phyloP scores from a whole-genome alignment of 1,139 yeast genomes.

The Geotrichum citri-aurantii region DNA sequence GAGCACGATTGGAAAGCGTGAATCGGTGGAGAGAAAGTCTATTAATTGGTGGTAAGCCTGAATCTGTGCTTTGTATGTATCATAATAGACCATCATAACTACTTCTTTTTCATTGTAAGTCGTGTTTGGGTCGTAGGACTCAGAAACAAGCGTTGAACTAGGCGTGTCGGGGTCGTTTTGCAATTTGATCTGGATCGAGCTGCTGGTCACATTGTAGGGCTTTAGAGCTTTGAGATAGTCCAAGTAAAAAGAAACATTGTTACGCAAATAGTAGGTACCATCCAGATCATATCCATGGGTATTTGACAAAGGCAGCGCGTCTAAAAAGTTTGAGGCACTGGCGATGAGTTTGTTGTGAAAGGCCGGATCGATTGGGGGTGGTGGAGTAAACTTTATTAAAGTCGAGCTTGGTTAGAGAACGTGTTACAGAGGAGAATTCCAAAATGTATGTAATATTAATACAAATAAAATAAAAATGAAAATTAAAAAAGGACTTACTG shows the following conservation, averaged over 20 bases:
- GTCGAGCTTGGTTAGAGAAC: neutral
- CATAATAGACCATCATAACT: constrained; percentile 3
- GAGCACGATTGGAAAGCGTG: constrained; percentile 1
- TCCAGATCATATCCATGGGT: neutral
- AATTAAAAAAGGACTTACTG: neutral
- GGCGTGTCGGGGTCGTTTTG: neutral
- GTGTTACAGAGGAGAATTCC: neutral
- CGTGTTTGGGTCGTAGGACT: neutral
- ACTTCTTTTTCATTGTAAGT: neutral
- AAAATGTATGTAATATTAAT: too few relatives aligned
- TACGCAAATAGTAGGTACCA: neutral
- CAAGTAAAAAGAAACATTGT: neutral
- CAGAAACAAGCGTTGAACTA: neutral
- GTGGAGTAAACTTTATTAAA: neutral
- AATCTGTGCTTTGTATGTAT: constrained; percentile 5
- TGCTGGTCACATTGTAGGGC: neutral
- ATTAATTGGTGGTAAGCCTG: neutral
- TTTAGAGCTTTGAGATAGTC: neutral
- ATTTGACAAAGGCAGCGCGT: neutral
- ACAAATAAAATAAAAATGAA: neutral
- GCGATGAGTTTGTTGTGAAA: neutral
- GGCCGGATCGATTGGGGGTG: neutral
- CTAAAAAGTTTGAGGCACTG: neutral
- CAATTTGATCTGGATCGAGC: neutral
- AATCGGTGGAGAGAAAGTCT: neutral